Evolutionary conservation across 2,329 filamentous ascomycete species (phyloP), one percentile per base, ranked within the genome.

Genomic region (Colletotrichum cereale): DNA sequence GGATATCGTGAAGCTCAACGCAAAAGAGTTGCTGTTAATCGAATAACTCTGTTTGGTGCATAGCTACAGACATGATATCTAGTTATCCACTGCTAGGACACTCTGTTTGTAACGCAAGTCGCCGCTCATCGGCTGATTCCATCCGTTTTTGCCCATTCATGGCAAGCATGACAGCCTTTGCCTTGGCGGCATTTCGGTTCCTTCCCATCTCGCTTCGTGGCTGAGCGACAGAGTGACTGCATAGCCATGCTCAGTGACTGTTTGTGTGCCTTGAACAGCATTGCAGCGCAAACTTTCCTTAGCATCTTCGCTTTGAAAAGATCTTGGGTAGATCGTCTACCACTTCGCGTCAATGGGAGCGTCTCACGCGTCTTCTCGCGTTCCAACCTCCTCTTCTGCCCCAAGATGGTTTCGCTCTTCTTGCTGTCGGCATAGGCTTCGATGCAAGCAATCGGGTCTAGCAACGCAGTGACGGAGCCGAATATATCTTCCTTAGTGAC

Each of bases 391-490:
- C 53, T 50, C 42, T 31, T 34, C 24, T 66, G 24, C 24, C 42
- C 56, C 2, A 24, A 4, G 34, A 21, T 18, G 5, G 31, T 24
- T 6, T 52, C 63, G 2, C 31, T 26, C 29, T 48, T 40, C 12
- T 16, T 24, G 40, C 62, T 47, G 18, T 56, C 38, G 5, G 62
- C 38, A 14, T 48, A 57, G n/a, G 29, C 50, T 10, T 55, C 52
- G 21, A 64, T 47, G 38, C 38, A 52, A 24, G 24, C 26, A 26
- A 56, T 48, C 14, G 62, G 62, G 48, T 56, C 50, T 12, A 64
- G 29, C 29, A 64, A 40, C 10, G 26, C 42, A 26, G 11, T 7
- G 21, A 56, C 40, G 2, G 50, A 36, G 6, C 12, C n/a, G 29
- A 53, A 5, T 24, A 36, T 14, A 24, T 36, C 21, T 31, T 56